Evolutionary conservation across 768 basidiomycete species (phyloP).

Genomic region (Tremella mesenterica): DNA sequence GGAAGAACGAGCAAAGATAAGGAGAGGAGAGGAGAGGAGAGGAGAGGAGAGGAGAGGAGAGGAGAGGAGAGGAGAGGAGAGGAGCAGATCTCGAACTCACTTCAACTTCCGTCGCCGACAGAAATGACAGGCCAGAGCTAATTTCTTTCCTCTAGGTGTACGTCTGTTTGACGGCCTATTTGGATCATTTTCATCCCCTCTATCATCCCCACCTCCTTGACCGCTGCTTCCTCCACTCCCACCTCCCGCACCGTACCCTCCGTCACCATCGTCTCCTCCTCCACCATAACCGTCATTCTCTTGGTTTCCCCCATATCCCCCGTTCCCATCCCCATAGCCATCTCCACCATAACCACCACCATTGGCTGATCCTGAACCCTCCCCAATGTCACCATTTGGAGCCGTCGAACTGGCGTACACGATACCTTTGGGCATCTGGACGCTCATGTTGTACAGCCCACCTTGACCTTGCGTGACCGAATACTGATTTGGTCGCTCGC

Average conservation of each 20-base stretch:
- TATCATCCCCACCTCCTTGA: conserved; percentile 3
- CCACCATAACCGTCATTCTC: no score
- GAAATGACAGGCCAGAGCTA: conserved; percentile 45
- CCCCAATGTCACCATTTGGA: neutral
- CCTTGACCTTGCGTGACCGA: no score
- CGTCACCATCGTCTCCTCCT: no score
- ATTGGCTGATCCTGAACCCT: no score
- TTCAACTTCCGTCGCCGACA: conserved; percentile 45
- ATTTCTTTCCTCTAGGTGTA: conserved; percentile 16
- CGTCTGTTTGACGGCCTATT: neutral
- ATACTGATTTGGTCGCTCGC: no score
- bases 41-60: no score
- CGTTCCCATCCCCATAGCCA: neutral
- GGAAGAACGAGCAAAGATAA: no score
- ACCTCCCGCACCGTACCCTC: neutral
- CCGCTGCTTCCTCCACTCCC: conserved; percentile 1
- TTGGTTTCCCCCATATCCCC: neutral
- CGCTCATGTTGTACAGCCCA: no score
- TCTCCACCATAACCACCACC: neutral
- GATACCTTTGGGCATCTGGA: neutral
- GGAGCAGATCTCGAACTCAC: no score
- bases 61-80: no score
- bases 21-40: no score
- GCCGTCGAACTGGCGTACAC: neutral
- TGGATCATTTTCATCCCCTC: conserved; percentile 3